Evolutionary conservation across 805 yeast genomes (phyloP), one percentile per base, ranked within the genome.

Genomic region (Lachancea kluyveri): DNA sequence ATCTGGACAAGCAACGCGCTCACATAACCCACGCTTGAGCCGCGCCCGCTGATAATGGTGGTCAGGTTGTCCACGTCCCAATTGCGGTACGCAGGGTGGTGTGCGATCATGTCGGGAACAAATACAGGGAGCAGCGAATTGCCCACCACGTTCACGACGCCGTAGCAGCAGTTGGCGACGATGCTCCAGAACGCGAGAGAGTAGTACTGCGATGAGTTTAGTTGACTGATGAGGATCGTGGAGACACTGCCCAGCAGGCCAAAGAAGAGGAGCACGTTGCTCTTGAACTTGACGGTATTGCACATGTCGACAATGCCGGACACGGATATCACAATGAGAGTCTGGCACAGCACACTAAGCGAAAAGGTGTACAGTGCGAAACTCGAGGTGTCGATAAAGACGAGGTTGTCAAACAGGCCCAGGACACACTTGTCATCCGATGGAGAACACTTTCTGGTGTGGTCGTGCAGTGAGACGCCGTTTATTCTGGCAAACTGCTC

Each of bases 91-190:
- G 45, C 48, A 8, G 23, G 12, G 16, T 33, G 24, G 28, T 38
- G 35, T 20, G 43, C 47, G 14, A 58, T 36, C 30, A 62, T 61
- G 36, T 69, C 68, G 10, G 66, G 56, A 2, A 75, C 80, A 21
- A 82, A 54, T 1, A 72, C 64, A 0, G 92, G 87, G 25, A 82
- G 52, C 42, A 74, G 72, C 1, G 92, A 77, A 52, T 82, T 83
- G 5, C 87, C 88, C 42, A 87, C 79, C 8, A 82, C 90, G 34
- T 77, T 77, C 3, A 79, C 85, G 6, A 81, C 84, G 1, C 94
- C 94, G 54, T 73, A 82, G 14, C 81, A 71, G 10, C 79, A 65
- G 45, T 79, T 82, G 1, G 85, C 79, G 0, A 76, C 29, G 5
- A 80, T 67, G 10, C 83, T 79, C 10, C 77, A 54, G 1, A 72